Percentiles rank a stretch among this genome's conserved stretches.
phyloP scores from a whole-genome alignment of 2,329 filamentous ascomycete genomes.

The Arthrobotrys conoides region DNA sequence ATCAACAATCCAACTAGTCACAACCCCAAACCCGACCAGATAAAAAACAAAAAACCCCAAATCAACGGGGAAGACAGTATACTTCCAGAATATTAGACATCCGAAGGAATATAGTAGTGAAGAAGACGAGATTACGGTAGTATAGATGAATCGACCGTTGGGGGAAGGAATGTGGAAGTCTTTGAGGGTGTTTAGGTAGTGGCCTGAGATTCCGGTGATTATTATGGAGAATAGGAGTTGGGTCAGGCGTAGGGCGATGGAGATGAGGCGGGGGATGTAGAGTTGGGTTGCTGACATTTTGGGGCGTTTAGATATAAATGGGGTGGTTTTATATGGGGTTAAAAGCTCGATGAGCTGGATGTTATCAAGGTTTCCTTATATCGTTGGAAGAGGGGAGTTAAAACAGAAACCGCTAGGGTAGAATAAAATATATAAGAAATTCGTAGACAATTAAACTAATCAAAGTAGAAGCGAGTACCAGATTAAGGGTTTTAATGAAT shows the following conservation, averaged over 20 bases:
- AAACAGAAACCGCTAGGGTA: background rate
- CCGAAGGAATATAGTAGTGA: constrained; percentile 49
- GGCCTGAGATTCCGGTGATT: constrained; percentile 52
- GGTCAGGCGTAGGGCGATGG: constrained; percentile 36
- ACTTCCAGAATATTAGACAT: constrained; percentile 52
- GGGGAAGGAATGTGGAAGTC: constrained; percentile 34
- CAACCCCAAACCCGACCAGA: constrained; percentile 45
- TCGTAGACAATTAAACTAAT: background rate
- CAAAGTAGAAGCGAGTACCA: too few species aligned
- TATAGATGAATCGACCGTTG: constrained; percentile 52
- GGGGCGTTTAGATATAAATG: too few species aligned
- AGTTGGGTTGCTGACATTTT: constrained; percentile 50
- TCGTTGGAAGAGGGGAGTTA: too few species aligned
- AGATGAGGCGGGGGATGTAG: constrained; percentile 50
- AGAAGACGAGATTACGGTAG: constrained; percentile 35
- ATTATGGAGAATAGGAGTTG: constrained; percentile 51
- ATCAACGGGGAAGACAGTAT: constrained; percentile 52
- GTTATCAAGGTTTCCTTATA: background rate
- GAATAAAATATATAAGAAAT: background rate
- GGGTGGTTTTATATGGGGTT: background rate
- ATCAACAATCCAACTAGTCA: constrained; percentile 47
- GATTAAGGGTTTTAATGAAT: too few species aligned
- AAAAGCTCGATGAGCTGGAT: constrained; percentile 23
- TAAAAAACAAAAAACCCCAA: constrained; percentile 50
- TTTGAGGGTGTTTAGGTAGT: constrained; percentile 51